A percentile compares a stretch with the other conserved stretches of the same genome.
phyloP scores from a whole-genome alignment of 2,329 filamentous ascomycete genomes.

The Elsinoe ampelina region DNA sequence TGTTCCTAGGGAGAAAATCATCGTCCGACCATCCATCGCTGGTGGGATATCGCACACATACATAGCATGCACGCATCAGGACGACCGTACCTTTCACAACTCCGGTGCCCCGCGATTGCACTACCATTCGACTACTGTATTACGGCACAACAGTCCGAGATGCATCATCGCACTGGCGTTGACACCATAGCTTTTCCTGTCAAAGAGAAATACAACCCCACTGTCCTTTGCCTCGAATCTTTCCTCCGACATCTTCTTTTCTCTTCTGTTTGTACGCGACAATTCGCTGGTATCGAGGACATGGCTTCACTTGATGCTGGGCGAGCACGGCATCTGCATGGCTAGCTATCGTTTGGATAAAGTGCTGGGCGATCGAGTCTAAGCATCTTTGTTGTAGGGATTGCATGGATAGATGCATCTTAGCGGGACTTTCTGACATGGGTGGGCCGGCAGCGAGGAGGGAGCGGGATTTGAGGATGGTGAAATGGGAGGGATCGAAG shows the following conservation, averaged over 20 bases:
- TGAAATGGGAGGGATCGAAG: not conserved
- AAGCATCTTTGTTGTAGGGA: not conserved
- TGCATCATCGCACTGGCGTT: not conserved
- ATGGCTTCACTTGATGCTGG: not conserved
- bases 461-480: not conserved
- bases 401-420: constrained; percentile 2
- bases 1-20: not conserved
- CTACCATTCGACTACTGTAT: constrained; percentile 3
- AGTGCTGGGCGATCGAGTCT: not conserved
- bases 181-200: not conserved
- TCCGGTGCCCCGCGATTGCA: not conserved
- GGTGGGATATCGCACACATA: not conserved
- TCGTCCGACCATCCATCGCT: not conserved
- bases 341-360: not conserved
- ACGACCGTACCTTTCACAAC: too few relatives aligned
- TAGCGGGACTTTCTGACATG: not conserved
- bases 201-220: not conserved
- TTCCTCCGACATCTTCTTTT: not conserved
- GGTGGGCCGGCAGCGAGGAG: not conserved
- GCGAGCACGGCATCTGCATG: not conserved
- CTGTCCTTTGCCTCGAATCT: not conserved
- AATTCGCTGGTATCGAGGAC: not conserved
- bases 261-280: not conserved
- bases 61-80: not conserved
- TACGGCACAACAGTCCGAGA: constrained; percentile 3